Evolutionary conservation across 176 grass and related monocot genomes (phyloP), one percentile per base, ranked within the genome.

Genomic region (Pontederia crassipes): DNA sequence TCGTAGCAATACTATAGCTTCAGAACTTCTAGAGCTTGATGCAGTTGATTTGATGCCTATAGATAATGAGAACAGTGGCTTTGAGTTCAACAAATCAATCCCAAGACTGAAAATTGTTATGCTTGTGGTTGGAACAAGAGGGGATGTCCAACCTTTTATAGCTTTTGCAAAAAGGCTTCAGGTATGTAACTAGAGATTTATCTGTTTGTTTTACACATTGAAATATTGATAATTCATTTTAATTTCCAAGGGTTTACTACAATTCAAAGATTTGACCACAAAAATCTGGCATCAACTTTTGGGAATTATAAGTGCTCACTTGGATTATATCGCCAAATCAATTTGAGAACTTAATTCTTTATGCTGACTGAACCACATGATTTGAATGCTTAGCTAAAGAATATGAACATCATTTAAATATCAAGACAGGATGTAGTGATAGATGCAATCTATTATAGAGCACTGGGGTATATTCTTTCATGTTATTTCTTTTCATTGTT

Each of bases 141-240:
- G 92, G 62, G 92, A 97, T 78, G 87, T 97, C 65, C 87, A 97
- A 52, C 92, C 92, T 82, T 97, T 97, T 75, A 91, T 97, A 82
- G 92, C 92, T 79, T 80, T 97, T 80, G 84, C 87, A 50, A 97
- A 88, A 79, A 75, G 81, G 66, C 87, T 97, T 64, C 92, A 88
- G 83, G 92, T 78, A 85, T 71, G 64, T 85, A 72, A 74, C 20
- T 24, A 24, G 20, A 24, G 20, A 76, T 70, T 54, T 54, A 46
- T 10, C 16, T 0, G 18, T n/a, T 45, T 68, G 9, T 59, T 13
- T 6, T 7, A 13, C 13, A 48, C 4, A 47, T 11, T n/a, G 18
- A 46, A 14, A 27, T 61, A 40, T 40, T 40, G 27, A 59, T 12
- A 12, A 27, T 27, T 59, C 2, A 28, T 8, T 59, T 3, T 28